Conservation (phyloP, 2,329 filamentous ascomycete genomes). For the Apiospora phragmitis region DNA sequence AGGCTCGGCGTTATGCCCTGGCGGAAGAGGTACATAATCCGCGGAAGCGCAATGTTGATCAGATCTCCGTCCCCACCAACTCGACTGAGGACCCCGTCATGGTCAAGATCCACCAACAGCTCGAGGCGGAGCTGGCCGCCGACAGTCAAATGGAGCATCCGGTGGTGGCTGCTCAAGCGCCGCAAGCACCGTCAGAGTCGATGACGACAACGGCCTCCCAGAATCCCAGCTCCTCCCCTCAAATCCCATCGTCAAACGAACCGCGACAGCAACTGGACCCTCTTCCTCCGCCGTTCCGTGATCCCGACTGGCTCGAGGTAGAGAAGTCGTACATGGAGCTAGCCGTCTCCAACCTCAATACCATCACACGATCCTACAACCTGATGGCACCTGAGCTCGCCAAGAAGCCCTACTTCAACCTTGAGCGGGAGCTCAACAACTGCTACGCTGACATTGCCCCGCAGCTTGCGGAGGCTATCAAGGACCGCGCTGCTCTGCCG, state of each 20-base stretch:
- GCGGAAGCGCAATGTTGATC: conserved; percentile 44
- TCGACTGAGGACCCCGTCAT: conserved; percentile 50
- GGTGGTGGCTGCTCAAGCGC: neutral
- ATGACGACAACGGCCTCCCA: neutral
- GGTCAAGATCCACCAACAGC: conserved; percentile 43
- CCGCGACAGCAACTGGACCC: conserved; percentile 25
- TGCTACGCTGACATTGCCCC: conserved; percentile 90
- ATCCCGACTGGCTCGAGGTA: conserved; percentile 40
- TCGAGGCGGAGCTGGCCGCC: conserved; percentile 14
- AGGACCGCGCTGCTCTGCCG: conserved; percentile 59
- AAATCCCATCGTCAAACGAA: neutral
- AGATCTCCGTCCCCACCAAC: conserved; percentile 48
- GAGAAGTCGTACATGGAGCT: conserved; percentile 42
- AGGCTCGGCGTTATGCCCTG: conserved; percentile 71
- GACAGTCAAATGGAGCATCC: conserved; percentile 14
- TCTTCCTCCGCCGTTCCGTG: conserved; percentile 68
- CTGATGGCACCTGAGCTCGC: conserved; percentile 90
- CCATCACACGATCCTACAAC: conserved; percentile 84
- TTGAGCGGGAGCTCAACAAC: conserved; percentile 76
- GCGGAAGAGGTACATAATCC: conserved; percentile 72
- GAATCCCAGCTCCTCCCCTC: conserved; percentile 13
- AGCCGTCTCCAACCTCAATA: conserved; percentile 76
- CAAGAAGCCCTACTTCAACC: conserved; percentile 86
- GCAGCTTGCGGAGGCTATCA: conserved; percentile 69
- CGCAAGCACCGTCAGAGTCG: neutral